phyloP scores from a whole-genome alignment of 345 rosid genomes.

The Eucalyptus decipiens region DNA sequence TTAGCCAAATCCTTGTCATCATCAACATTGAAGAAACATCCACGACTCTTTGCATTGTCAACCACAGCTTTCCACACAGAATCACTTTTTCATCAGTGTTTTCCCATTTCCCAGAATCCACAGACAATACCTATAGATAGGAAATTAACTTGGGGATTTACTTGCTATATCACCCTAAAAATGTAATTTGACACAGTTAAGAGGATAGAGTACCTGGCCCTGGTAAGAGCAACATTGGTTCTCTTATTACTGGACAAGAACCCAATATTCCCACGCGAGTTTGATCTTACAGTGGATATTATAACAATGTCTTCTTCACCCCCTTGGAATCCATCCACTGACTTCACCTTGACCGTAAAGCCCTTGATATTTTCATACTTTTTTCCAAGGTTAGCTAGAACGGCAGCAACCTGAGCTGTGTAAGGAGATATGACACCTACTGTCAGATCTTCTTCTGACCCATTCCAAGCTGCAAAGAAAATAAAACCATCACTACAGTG shows the following conservation, averaged over 20 bases:
- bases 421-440: constrained; percentile 37
- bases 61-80: constrained; percentile 31
- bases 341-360: constrained; percentile 14
- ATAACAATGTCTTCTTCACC: constrained; percentile 26
- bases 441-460: constrained; percentile 7
- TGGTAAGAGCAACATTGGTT: constrained; percentile 28
- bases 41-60: constrained; percentile 22
- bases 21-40: constrained; percentile 28
- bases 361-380: neutral
- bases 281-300: constrained; percentile 29
- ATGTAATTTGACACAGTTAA: neutral
- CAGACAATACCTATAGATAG: constrained; percentile 19
- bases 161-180: neutral
- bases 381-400: constrained; percentile 9
- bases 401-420: constrained; percentile 18
- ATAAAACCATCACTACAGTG: neutral
- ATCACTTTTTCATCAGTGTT: constrained; percentile 8
- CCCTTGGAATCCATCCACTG: constrained; percentile 35
- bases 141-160: neutral
- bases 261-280: constrained; percentile 5
- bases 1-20: constrained; percentile 23
- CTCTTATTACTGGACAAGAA: constrained; percentile 13
- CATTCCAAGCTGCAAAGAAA: constrained; percentile 8
- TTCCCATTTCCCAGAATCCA: constrained; percentile 45
- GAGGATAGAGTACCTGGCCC: constrained; percentile 20